Conservation (phyloP, 768 basidiomycete species). For the Trametes elegans region DNA sequence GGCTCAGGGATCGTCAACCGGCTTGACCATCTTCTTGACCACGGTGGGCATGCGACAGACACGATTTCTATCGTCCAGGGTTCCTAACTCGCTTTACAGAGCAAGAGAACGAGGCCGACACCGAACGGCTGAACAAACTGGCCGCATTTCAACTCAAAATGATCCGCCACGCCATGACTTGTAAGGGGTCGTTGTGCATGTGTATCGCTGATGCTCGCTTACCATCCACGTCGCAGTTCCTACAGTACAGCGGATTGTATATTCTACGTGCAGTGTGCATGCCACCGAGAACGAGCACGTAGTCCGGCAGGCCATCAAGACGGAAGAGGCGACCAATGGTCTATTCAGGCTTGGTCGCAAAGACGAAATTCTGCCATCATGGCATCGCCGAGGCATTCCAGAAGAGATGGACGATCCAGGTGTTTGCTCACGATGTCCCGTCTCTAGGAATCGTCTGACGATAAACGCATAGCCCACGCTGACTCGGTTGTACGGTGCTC, state of each 20-base stretch:
- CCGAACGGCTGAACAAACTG: slow-evolving; percentile 78
- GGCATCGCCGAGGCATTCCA: slow-evolving; percentile 76
- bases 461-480: slow-evolving; percentile 45
- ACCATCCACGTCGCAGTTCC: slow-evolving; percentile 52
- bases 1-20: slow-evolving; percentile 92
- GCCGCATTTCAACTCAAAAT: slow-evolving; percentile 87
- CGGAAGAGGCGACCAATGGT: slow-evolving; percentile 59
- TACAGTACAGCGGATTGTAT: slow-evolving; percentile 76
- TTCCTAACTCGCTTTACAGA: slow-evolving; percentile 36
- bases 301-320: slow-evolving; percentile 68
- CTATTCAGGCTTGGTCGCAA: slow-evolving; percentile 69
- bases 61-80: neutral
- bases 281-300: slow-evolving; percentile 92
- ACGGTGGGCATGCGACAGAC: slow-evolving; percentile 44
- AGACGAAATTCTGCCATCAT: slow-evolving; percentile 69
- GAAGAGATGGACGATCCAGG: slow-evolving; percentile 61
- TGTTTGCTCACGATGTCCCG: slow-evolving; percentile 26
- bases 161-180: slow-evolving; percentile 94
- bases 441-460: neutral
- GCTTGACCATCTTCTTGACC: slow-evolving; percentile 77
- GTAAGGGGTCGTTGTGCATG: slow-evolving; percentile 43
- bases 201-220: too few relatives aligned
- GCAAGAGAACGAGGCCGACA: slow-evolving; percentile 53
- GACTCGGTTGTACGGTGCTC: slow-evolving; percentile 67
- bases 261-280: slow-evolving; percentile 97